Evolutionary conservation across 129 eudicot genomes (phyloP), one percentile per base, ranked within the genome.

Genomic region (Dittrichia graveolens): DNA sequence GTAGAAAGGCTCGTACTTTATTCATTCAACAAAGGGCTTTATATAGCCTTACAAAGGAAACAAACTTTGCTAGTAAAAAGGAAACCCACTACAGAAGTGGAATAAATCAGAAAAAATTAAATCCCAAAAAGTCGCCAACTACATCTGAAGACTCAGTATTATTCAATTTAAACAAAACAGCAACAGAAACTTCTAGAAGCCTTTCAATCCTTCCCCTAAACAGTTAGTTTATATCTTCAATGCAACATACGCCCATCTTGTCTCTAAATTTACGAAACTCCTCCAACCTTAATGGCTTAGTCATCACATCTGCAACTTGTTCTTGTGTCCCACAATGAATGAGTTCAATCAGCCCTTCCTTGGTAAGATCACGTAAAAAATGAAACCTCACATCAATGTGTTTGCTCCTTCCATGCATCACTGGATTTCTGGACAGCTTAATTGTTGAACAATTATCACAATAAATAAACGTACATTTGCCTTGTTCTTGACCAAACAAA

Each of bases 391-490:
- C 7, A 2, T 55, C 59, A 15, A 14, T 53, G 34, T 53, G 59
- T 14, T 19, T 65, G 9, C 56, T 12, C 9, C 47, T 61, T 3
- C 31, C 31, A 38, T 61, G 47, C 45, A 61, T 37, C 13, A 61
- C 66, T 7, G 16, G 66, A 61, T 61, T 61, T 18, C 38, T 61
- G 4, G 46, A 61, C 5, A 61, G 8, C 8, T 39, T 65, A 11
- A 65, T 65, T 18, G 71, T 46, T 9, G 48, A 69, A 2, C 7
- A 5, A 50, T 52, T 69, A 14, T 69, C 49, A 69, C 48, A 69
- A 11, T 7, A 53, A 14, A 49, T 18, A 3, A 4, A 0, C 0
- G 24, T 39, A 15, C 45, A 65, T 5, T 16, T 31, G 5, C 34
- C 13, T 65, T 5, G 4, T 0, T 60, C 4, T 12, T 10, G 45